Percentiles rank a stretch among this genome's conserved stretches.
Evolutionary conservation across 371 early-diverging fungal genomes (phyloP).

Genomic region (Lichtheimia hyalospora): DNA sequence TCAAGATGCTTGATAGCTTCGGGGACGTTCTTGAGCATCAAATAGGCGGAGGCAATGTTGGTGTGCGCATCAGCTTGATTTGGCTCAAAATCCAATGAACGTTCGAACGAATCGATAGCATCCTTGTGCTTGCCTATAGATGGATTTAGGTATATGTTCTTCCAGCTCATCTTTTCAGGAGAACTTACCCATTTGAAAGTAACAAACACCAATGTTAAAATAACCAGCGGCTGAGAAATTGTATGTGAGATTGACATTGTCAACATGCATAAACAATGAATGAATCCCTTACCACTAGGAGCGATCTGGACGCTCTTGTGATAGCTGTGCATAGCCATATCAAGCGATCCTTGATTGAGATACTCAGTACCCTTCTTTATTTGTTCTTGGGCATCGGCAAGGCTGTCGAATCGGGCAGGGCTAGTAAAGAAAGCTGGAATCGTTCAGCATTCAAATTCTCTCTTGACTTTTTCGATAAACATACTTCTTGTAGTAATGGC

Average conservation of each 20-base stretch:
- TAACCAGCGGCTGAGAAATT: conserved; percentile 53
- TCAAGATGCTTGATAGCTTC: conserved; percentile 67
- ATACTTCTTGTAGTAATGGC: too few relatives aligned
- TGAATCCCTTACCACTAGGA: conserved; percentile 31
- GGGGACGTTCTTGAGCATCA: conserved; percentile 62
- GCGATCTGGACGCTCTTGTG: conserved; percentile 46
- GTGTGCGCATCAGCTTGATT: conserved; percentile 78
- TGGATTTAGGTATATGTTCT: background rate
- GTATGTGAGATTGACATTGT: too few relatives aligned
- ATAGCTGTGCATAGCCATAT: conserved; percentile 55
- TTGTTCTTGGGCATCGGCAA: conserved; percentile 43
- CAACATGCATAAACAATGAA: background rate
- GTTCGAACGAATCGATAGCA: conserved; percentile 68
- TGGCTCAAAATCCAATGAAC: conserved; percentile 67
- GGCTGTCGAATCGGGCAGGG: conserved; percentile 26
- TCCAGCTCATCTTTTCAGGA: too few relatives aligned
- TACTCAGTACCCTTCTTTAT: conserved; percentile 41
- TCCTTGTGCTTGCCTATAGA: conserved; percentile 47
- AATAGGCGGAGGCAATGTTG: conserved; percentile 78
- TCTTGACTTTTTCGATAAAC: too few relatives aligned
- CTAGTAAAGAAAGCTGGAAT: conserved; percentile 24
- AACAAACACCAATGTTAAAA: conserved; percentile 82
- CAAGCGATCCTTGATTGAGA: conserved; percentile 42
- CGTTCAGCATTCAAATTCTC: background rate
- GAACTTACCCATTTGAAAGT: conserved; percentile 64